Evolutionary conservation across 2,329 filamentous ascomycete genomes (phyloP).

Genomic region (Mycosphaerella arachidis): DNA sequence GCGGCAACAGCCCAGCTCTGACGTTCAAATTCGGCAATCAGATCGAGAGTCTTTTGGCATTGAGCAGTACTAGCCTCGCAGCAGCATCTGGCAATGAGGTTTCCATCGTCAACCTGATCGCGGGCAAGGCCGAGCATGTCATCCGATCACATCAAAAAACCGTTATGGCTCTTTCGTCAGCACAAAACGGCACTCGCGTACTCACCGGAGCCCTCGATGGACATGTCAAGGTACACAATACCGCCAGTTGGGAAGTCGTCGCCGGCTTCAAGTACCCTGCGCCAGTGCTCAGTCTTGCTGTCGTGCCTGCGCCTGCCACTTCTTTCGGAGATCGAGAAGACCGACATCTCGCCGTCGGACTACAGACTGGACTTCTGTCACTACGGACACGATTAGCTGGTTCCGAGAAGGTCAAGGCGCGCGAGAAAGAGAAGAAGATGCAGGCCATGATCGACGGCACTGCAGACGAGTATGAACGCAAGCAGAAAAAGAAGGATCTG

Average conservation of each 20-base stretch:
- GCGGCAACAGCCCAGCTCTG: conserved; percentile 67
- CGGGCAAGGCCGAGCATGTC: conserved; percentile 78
- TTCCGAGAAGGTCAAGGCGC: conserved; percentile 69
- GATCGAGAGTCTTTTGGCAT: conserved; percentile 81
- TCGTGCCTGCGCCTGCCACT: conserved; percentile 59
- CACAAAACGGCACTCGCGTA: conserved; percentile 73
- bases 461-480: conserved; percentile 71
- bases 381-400: conserved; percentile 84
- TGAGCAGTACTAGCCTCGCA: conserved; percentile 79
- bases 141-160: conserved; percentile 97
- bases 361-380: conserved; percentile 88
- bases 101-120: conserved; percentile 86
- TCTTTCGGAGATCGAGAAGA: conserved; percentile 60
- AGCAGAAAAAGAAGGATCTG: conserved; percentile 58
- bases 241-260: conserved; percentile 92
- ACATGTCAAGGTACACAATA: conserved; percentile 96
- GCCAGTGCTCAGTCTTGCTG: conserved; percentile 77
- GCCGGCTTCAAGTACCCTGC: conserved; percentile 88
- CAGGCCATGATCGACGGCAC: conserved; percentile 71
- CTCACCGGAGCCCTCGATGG: conserved; percentile 88
- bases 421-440: conserved; percentile 80
- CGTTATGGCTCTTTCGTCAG: conserved; percentile 79
- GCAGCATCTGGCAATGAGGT: conserved; percentile 82
- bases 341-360: conserved; percentile 89
- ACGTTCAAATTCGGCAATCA: conserved; percentile 91